Evolutionary conservation across 352 stramenopile species (phyloP), one percentile per base, ranked within the genome.

Genomic region (Globisporangium irregulare): DNA sequence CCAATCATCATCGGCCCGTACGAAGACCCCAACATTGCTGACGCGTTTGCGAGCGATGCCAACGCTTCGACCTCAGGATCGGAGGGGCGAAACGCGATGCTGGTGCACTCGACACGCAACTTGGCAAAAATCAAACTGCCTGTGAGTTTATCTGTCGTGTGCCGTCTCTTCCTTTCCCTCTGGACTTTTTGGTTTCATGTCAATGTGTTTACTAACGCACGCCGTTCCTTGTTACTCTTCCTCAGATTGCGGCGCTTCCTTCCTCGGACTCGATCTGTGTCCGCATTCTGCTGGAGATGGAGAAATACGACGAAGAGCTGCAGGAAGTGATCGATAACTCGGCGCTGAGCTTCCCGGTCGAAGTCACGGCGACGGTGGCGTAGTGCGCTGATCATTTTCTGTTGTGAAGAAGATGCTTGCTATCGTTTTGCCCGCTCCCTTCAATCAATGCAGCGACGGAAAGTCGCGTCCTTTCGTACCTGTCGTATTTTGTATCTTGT

Each of bases 11-110:
- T 95, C 36, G 87, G 87, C 10, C 73, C 86, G 38, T 95, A 93
- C 59, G 87, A 95, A 86, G 87, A 95, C 25, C 87, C 87, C 34
- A 94, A 84, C 38, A 81, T 95, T 34, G 86, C 76, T 12, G 86
- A 95, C 61, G 81, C 81, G 29, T 91, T 89, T 61, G 72, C 76
- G 10, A 76, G 76, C 2, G 78, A 82, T 48, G 67, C 71, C n/a
- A 36, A 61, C 4, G 62, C 53, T 2, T 67, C 74, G 4, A 55
- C 62, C 56, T 63, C 55, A 15, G 60, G 67, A 20, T 72, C 61
- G 4, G 58, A 67, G 32, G 46, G 72, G 7, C 73, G 61, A 59
- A 93, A 92, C 50, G 57, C 66, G 22, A 89, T 91, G 71, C 59
- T 92, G 22, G 59, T 91, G 32, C 75, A 84, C 59, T 71, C 76